These are phyloP conservation scores for Tinospora cordifolia DNA, from an alignment of 164 flowering plant genomes.

Conservation along the genomic window DNA sequence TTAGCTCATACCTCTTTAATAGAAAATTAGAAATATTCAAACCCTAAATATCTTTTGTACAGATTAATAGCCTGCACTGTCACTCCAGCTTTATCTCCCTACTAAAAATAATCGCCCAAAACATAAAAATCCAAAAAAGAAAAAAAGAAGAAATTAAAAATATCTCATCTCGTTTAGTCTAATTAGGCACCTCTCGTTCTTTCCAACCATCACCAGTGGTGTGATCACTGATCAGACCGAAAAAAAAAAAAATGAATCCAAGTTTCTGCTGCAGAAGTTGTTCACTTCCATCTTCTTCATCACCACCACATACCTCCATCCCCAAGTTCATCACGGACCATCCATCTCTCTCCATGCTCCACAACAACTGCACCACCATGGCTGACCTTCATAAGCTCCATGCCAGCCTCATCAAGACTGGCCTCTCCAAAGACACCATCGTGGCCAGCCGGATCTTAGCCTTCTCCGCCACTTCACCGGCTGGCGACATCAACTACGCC, in stretches of 20 bases:
- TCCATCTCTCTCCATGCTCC: slow-evolving; percentile 41
- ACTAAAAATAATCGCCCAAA: too few species aligned
- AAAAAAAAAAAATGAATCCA: neutral
- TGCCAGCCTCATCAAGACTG: slow-evolving; percentile 61
- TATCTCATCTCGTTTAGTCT: neutral
- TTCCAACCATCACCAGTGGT: neutral
- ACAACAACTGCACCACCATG: slow-evolving; percentile 50
- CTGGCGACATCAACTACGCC: slow-evolving; percentile 57
- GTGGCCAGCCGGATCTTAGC: slow-evolving; percentile 50
- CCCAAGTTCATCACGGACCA: slow-evolving; percentile 45
- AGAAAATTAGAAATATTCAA: too few species aligned
- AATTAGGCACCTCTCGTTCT: slow-evolving; percentile 8
- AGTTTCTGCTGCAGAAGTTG: neutral
- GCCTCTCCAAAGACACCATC: slow-evolving; percentile 19
- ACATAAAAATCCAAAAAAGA: neutral
- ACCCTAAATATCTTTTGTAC: neutral
- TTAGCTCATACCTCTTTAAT: too few species aligned
- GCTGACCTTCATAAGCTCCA: slow-evolving; percentile 55
- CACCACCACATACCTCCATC: slow-evolving; percentile 32
- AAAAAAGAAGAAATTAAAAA: neutral
- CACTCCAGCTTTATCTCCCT: neutral
- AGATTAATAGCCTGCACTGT: slow-evolving; percentile 6
- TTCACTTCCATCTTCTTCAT: slow-evolving; percentile 10
- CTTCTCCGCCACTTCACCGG: slow-evolving; percentile 45
- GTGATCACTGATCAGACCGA: neutral